Conservation (phyloP, 306 rosid genomes). For the Prunus padus region DNA sequence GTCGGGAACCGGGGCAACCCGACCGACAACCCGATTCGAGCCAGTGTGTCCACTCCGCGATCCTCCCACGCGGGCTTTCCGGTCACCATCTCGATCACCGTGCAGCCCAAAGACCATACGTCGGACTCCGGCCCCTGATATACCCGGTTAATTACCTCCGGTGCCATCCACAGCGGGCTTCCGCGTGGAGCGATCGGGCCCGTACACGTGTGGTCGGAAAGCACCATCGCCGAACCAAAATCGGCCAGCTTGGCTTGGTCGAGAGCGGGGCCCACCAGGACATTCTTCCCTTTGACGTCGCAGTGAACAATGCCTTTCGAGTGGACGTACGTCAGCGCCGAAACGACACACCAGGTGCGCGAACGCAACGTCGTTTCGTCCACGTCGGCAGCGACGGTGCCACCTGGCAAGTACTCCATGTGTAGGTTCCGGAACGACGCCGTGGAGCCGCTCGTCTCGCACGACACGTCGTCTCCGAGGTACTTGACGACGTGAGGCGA, state of each 20-base stretch:
- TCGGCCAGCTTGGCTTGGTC: conserved; percentile 62
- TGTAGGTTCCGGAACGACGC: conserved; percentile 61
- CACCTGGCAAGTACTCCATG: conserved; percentile 79
- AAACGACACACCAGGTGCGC: conserved; percentile 59
- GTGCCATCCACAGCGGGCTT: conserved; percentile 98
- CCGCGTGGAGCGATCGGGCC: conserved; percentile 52
- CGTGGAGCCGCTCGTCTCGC: conserved; percentile 27
- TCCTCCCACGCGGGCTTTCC: conserved; percentile 82
- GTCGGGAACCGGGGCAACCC: conserved; percentile 55
- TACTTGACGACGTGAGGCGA: conserved; percentile 61
- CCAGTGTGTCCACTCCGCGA: conserved; percentile 53
- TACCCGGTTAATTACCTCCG: conserved; percentile 77
- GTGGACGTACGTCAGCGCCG: conserved; percentile 61
- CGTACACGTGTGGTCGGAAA: neutral
- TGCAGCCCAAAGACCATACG: conserved; percentile 91
- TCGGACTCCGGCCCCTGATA: conserved; percentile 82
- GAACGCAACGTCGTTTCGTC: conserved; percentile 53
- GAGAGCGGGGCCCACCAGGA: conserved; percentile 39
- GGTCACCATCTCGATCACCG: conserved; percentile 76
- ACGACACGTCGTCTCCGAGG: conserved; percentile 62
- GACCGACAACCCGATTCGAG: conserved; percentile 56
- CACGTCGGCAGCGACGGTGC: conserved; percentile 56
- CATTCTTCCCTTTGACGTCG: conserved; percentile 78
- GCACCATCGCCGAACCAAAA: conserved; percentile 65
- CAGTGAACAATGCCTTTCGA: conserved; percentile 68